phyloP scores from a whole-genome alignment of 2,329 filamentous ascomycete genomes.

The Trichothecium sympodiale region DNA sequence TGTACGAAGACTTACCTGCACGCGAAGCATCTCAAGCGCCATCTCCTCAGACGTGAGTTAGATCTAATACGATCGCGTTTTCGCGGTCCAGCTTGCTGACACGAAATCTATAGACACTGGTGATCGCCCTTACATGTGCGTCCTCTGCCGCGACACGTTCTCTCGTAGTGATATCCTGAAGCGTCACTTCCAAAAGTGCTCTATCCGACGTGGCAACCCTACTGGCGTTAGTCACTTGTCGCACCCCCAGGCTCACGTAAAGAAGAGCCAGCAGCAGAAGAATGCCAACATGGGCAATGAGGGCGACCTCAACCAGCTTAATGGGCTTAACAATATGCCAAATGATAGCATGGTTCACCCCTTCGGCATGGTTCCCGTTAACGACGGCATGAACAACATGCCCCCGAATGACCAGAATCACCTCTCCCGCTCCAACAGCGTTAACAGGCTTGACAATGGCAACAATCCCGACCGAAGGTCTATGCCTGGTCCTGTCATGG shows the following conservation, averaged over 20 bases:
- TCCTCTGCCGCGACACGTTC: slow-evolving; percentile 95
- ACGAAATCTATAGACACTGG: slow-evolving; percentile 62
- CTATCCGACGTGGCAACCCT: slow-evolving; percentile 88
- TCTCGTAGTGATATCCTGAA: slow-evolving; percentile 96
- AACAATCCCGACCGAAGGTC: slow-evolving; percentile 45
- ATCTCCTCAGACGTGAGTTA: slow-evolving; percentile 86
- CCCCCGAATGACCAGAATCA: slow-evolving; percentile 50
- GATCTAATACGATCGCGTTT: not conserved
- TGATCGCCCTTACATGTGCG: slow-evolving; percentile 96
- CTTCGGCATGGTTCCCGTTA: slow-evolving; percentile 44
- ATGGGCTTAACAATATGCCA: slow-evolving; percentile 46
- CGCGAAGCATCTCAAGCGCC: slow-evolving; percentile 93
- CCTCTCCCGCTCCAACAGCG: slow-evolving; percentile 49
- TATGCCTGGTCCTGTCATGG: slow-evolving; percentile 41
- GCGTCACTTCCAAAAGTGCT: slow-evolving; percentile 98
- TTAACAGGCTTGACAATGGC: slow-evolving; percentile 45
- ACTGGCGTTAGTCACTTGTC: slow-evolving; percentile 91
- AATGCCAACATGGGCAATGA: slow-evolving; percentile 39
- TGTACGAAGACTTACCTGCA: slow-evolving; percentile 98
- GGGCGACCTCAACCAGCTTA: slow-evolving; percentile 47
- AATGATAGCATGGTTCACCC: slow-evolving; percentile 46
- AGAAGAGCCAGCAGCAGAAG: slow-evolving; percentile 59
- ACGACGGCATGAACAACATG: slow-evolving; percentile 49
- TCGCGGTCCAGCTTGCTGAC: not conserved
- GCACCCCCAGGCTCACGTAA: slow-evolving; percentile 80